Base-by-base conservation (phyloP, 345 rosid genomes). In the Camelina hispida region DNA sequence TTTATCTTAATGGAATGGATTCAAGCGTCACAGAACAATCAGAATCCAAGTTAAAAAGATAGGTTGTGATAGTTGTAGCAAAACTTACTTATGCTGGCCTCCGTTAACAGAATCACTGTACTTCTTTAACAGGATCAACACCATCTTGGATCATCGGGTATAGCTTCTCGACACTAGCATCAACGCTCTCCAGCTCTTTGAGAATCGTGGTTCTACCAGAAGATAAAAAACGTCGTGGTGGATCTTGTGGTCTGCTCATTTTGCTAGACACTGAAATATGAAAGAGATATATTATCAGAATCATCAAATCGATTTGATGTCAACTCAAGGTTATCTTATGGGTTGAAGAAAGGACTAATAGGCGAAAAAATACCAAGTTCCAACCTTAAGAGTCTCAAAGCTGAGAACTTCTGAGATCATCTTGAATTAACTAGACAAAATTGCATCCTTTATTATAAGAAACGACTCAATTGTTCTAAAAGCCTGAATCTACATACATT, bases 211-310 rank as follows among this genome's bases (percentile, higher is more conserved):
- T 68, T 71, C 81, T 70, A 67, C 83, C 85, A 1, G 69, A 18
- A 8, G 88, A 80, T 72, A 92, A 92, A 75, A 86, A 86, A 46
- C 89, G 82, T 71, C 92, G 84, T 17, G 83, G 88, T 10, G 96
- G 89, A 16, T 85, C 93, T 51, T 89, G 94, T n/a, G 99, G 82
- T 60, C 83, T 72, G 70, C 97, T 90, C 99, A 95, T 92, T 79
- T 80, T 43, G 65, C 62, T 44, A 72, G 3, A 66, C 34, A 50
- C 72, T 28, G 48, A 34, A 34, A 68, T 23, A 23, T 23, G 25
- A 15, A 52, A 56, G 47, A 63, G 53, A 47, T 9, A 57, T 5
- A 17, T 14, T 67, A 43, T 66, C 18, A 66, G 42, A 40, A 50
- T 40, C 62, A 75, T 56, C 9, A 48, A n/a, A 9, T 38, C 23